Conservation (phyloP, 352 stramenopile species). For the Halophytophthora polymorphica region DNA sequence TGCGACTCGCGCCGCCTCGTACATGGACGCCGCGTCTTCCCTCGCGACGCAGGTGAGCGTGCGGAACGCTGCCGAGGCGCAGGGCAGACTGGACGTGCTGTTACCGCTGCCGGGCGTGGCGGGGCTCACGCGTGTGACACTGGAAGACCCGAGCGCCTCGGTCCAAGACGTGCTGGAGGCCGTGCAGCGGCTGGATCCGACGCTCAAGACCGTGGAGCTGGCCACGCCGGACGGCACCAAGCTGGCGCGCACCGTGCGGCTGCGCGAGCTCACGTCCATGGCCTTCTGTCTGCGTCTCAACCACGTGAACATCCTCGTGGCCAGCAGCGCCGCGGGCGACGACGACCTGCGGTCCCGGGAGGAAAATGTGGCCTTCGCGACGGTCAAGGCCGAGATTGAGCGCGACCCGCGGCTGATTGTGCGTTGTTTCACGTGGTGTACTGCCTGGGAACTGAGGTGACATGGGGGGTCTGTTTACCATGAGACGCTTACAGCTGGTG, state of each 20-base stretch:
- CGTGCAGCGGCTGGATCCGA: conserved; percentile 43
- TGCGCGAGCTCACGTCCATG: conserved; percentile 61
- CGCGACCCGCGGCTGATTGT: conserved; percentile 54
- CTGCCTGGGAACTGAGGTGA: not conserved
- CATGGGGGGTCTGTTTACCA: not conserved
- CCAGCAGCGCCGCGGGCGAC: conserved; percentile 35
- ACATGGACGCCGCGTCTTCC: conserved; percentile 3
- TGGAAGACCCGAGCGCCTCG: conserved; percentile 36
- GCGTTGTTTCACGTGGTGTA: conserved; percentile 9
- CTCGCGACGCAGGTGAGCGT: conserved; percentile 41
- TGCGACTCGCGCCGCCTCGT: conserved; percentile 12
- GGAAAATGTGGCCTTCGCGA: conserved; percentile 62
- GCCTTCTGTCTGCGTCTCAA: conserved; percentile 71
- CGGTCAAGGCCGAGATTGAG: conserved; percentile 61
- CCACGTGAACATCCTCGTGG: conserved; percentile 53
- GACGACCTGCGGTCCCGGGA: conserved; percentile 27
- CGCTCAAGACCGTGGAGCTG: conserved; percentile 65
- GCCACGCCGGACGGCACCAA: conserved; percentile 66
- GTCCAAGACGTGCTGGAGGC: conserved; percentile 55
- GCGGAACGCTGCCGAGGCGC: conserved; percentile 32
- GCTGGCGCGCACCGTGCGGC: conserved; percentile 58
- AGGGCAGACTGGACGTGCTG: conserved; percentile 49
- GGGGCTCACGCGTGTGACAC: conserved; percentile 46
- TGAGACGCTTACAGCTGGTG: not conserved
- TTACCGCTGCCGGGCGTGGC: conserved; percentile 55